Evolutionary conservation across 768 basidiomycete species (phyloP).

Genomic region (Xanthoconium stramineum): DNA sequence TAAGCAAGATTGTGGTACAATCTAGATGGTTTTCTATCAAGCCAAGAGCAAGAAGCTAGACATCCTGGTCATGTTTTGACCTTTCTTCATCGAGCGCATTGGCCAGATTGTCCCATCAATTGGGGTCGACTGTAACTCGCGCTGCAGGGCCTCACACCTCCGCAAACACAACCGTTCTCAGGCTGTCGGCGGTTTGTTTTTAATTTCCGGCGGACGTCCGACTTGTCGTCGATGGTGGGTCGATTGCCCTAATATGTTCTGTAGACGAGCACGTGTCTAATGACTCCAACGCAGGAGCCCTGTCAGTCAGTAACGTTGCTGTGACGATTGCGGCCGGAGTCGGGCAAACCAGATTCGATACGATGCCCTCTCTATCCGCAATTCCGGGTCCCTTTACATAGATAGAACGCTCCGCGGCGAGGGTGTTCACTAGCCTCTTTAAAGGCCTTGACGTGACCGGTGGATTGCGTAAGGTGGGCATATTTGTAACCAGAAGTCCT

Average conservation of each 20-base stretch:
- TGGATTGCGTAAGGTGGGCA: conserved; percentile 23
- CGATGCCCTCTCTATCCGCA: conserved; percentile 3
- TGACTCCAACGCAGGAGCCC: background rate
- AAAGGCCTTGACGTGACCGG: background rate
- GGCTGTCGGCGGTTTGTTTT: conserved; percentile 15
- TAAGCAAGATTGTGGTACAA: conserved; percentile 10
- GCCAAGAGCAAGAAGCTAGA: background rate
- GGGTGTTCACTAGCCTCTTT: conserved; percentile 5
- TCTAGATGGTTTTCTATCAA: background rate
- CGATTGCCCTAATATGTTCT: background rate
- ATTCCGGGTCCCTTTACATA: background rate
- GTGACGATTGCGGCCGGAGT: conserved; percentile 5
- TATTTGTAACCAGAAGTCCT: conserved; percentile 21
- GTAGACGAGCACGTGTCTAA: conserved; percentile 8
- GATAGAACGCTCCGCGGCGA: conserved; percentile 7
- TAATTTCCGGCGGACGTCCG: conserved; percentile 24
- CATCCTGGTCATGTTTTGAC: background rate
- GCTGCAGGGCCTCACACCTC: background rate
- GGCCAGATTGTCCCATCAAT: background rate
- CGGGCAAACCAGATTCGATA: conserved; percentile 6
- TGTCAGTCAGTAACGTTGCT: background rate
- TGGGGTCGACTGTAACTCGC: background rate
- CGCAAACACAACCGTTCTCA: background rate
- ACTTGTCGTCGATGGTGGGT: conserved; percentile 1
- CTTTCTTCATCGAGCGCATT: background rate